Base-by-base conservation (phyloP, 768 basidiomycete species). In the Chalciporus sphaerocephalus region DNA sequence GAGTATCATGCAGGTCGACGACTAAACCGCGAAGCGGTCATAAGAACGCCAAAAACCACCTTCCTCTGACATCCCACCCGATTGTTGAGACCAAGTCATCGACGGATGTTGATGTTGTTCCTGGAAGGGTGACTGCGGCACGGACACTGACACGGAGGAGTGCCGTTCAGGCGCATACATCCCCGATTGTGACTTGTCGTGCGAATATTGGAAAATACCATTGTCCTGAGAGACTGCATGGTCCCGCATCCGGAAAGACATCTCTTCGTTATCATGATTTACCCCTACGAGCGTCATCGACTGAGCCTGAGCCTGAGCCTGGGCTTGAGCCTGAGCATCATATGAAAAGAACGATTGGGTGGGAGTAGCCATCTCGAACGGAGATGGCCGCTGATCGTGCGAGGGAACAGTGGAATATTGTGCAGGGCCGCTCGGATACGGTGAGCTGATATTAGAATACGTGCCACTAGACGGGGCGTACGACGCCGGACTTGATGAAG, bases 141-240 rank as follows among this genome's bases (percentile, higher is more conserved):
- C 39, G 6, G 55, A 48, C 2, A 50, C 51, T 8, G 62, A 43
- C 1, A 62, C 39, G 6, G 55, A 48, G 2, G 42, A 10, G 34
- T 56, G 55, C 37, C 51, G 62, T 21, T 64, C 62, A 9, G 62
- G 44, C 15, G 36, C 16, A 44, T 58, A 64, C 44, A 62, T 48
- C 4, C 39, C 40, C 4, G 44, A 52, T 20, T 56, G 61, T 15
- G 61, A 4, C 42, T 65, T 63, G 32, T 64, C 58, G 20, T 51
- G 55, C 30, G 25, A 37, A 32, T 53, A 62, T 20, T 30, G 50
- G 21, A 52, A 65, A 15, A 58, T 34, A 3, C 37, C 41, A 2
- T 39, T 21, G 11, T 53, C 53, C 16, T 52, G 61, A n/a, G 61
- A 24, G 13, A 46, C 52, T 2, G 38, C 43, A 16, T 37, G 51